A percentile compares a stretch with the other conserved stretches of the same genome.
phyloP scores from a whole-genome alignment of 1,284 basidiomycete genomes.

The Microbotryum saponariae region DNA sequence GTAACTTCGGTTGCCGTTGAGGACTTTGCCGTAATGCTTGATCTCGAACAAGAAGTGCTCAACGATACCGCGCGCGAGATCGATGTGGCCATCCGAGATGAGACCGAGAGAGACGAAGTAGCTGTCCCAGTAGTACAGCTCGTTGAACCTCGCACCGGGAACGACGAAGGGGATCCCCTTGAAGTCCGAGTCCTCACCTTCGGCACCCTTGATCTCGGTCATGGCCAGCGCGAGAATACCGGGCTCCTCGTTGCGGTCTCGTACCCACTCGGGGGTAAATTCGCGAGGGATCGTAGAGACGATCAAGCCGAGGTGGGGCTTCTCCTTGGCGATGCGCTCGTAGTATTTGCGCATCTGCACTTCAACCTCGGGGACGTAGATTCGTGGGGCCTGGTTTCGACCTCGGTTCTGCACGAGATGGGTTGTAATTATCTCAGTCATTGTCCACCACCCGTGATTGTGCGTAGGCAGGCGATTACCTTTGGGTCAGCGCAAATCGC shows the following conservation, averaged over 20 bases:
- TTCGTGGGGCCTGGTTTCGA: conserved; percentile 62
- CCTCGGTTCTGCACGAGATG: conserved; percentile 52
- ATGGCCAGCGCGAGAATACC: conserved; percentile 92
- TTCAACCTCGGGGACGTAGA: conserved; percentile 89
- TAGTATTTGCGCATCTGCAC: conserved; percentile 93
- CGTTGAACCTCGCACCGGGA: conserved; percentile 94
- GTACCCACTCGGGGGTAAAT: conserved; percentile 79
- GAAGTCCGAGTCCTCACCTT: conserved; percentile 62
- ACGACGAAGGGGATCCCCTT: conserved; percentile 95
- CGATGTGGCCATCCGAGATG: conserved; percentile 84
- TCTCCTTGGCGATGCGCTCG: conserved; percentile 44
- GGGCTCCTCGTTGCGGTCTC: conserved; percentile 85
- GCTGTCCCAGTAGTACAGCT: conserved; percentile 82
- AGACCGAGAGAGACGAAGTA: conserved; percentile 92
- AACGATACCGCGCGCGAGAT: conserved; percentile 92
- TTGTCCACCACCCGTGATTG: no score
- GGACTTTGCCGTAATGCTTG: conserved; percentile 45
- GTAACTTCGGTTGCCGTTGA: conserved; percentile 50
- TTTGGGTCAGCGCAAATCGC: conserved; percentile 96
- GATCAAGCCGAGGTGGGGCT: conserved; percentile 70
- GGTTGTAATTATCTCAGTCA: no score
- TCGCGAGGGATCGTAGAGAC: conserved; percentile 80
- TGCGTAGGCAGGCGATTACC: no score
- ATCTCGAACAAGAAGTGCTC: conserved; percentile 99
- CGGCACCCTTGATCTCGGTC: conserved; percentile 66